phyloP scores from a whole-genome alignment of 2,329 filamentous ascomycete genomes.

The Arthrinium phaeospermum region DNA sequence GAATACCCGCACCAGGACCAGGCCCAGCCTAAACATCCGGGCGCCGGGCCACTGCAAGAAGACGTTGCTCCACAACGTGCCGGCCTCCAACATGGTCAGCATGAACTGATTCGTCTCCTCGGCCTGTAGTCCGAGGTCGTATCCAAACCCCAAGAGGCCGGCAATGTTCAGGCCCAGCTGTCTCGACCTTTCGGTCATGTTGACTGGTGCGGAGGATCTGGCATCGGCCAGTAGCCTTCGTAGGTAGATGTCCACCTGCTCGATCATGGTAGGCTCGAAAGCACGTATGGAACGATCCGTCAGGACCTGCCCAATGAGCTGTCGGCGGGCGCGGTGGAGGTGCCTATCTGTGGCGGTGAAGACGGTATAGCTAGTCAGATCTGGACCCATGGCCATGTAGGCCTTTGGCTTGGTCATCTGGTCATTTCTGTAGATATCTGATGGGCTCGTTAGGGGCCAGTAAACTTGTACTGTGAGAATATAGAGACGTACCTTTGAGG shows the following conservation, averaged over 20 bases:
- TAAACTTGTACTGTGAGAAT: no score
- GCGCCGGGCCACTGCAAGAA: constrained; percentile 25
- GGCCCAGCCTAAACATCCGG: not conserved
- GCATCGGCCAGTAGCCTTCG: not conserved
- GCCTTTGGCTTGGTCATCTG: not conserved
- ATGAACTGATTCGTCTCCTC: constrained; percentile 27
- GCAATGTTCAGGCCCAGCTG: constrained; percentile 29
- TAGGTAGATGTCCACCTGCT: constrained; percentile 30
- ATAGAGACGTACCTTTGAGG: no score
- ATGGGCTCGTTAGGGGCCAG: no score
- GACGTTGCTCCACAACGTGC: constrained; percentile 25
- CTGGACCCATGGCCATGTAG: constrained; percentile 26
- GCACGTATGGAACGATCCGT: constrained; percentile 28
- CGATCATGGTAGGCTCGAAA: constrained; percentile 30
- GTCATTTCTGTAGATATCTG: no score
- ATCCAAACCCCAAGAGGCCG: constrained; percentile 29
- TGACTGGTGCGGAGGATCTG: constrained; percentile 18
- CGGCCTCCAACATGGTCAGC: constrained; percentile 22
- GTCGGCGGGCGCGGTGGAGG: constrained; percentile 27
- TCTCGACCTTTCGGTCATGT: constrained; percentile 25
- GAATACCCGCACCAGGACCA: constrained; percentile 19
- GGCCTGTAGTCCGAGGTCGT: constrained; percentile 26
- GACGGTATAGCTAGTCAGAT: constrained; percentile 20
- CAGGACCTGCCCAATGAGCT: constrained; percentile 26
- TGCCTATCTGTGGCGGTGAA: constrained; percentile 28